Evolutionary conservation across 495 filamentous ascomycete species (phyloP).

Genomic region (Aspergillus conjunctus): DNA sequence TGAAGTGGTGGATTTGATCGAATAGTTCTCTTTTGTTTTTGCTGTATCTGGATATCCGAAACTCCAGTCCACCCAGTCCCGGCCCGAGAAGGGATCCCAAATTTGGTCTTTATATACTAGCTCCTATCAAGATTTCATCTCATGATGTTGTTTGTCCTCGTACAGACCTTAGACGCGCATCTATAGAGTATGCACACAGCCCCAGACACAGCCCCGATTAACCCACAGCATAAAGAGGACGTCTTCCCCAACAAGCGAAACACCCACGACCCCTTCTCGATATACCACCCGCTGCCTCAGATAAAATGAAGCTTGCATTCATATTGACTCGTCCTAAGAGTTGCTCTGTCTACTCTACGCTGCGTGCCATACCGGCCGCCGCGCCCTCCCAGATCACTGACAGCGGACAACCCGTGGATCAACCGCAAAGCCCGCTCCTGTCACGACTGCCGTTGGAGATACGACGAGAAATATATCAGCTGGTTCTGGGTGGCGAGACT

Average conservation of each 20-base stretch:
- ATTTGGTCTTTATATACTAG: no score
- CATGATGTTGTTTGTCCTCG: no score
- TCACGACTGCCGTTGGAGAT: background rate
- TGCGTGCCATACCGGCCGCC: background rate
- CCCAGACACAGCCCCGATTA: no score
- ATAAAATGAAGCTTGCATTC: background rate
- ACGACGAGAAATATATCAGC: background rate
- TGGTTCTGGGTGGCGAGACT: background rate
- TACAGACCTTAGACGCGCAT: no score
- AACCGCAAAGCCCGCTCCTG: background rate
- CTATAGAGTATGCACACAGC: no score
- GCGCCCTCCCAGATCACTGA: background rate
- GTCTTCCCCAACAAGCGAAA: no score
- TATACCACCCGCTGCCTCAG: background rate
- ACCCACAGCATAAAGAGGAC: no score
- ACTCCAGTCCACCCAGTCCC: no score
- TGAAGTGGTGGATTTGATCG: background rate
- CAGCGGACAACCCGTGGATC: background rate
- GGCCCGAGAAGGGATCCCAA: no score
- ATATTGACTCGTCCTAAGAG: background rate
- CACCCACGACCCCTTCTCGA: background rate
- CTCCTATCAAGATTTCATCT: no score
- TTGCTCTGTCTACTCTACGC: background rate
- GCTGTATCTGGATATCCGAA: background rate
- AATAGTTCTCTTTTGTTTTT: background rate